Evolutionary conservation across 257 asterid species (phyloP), one percentile per base, ranked within the genome.

Genomic region (Solanum virginianum): DNA sequence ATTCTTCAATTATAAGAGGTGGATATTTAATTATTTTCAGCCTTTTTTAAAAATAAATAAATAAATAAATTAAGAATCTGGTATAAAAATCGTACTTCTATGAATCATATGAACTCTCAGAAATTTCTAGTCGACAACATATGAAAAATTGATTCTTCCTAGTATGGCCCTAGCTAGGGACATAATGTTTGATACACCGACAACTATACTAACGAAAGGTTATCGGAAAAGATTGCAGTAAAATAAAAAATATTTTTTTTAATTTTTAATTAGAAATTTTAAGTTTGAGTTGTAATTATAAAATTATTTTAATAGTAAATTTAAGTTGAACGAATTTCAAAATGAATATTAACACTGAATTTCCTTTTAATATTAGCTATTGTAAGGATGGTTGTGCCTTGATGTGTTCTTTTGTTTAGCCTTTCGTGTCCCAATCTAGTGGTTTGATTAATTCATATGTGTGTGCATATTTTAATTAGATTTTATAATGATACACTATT

Each of bases 281-380:
- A 0, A 56, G 6, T 17, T 56, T 1, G 2, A 56, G 0, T 4
- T 1, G 3, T 2, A 9, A 56, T n/a, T 56, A 17, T 18, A 16
- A 55, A 55, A 55, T 55, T 0, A 4, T 54, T 54, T 32, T 32
- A 32, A 32, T 32, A 32, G 36, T 32, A 32, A 32, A 32, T 32
- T 32, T 32, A 32, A 32, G 4, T 32, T 32, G 4, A 32, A 2
- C 1, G 36, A 32, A 32, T 32, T 32, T 32, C 0, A 32, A 4
- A 16, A 55, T 16, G 1, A 8, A 55, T 55, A 55, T 8, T 4
- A 16, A 55, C 10, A 55, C n/a, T 0, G 6, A 4, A 36, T 36
- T 36, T 36, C 6, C 41, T 36, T 36, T 36, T 36, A 36, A 36
- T 36, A 4, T 36, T 36, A 36, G 5, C 6, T 36, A 36, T 36